Evolutionary conservation across 2,329 filamentous ascomycete species (phyloP).

Genomic region (Furcasterigmium furcatum): DNA sequence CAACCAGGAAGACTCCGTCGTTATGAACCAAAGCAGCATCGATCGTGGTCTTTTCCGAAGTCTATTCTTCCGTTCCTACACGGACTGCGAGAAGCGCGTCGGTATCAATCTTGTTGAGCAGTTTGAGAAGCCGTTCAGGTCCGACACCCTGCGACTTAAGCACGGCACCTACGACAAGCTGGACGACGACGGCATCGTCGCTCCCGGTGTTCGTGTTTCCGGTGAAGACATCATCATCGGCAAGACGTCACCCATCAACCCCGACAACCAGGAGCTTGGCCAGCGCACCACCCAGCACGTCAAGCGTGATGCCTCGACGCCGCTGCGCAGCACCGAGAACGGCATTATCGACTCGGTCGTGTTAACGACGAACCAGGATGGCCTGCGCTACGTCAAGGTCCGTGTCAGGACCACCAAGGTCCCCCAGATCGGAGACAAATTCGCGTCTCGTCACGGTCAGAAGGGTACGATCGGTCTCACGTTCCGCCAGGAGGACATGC

Average conservation of each 20-base stretch:
- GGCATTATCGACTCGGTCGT: slow-evolving; percentile 94
- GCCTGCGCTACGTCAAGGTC: slow-evolving; percentile 94
- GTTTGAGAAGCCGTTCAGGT: slow-evolving; percentile 91
- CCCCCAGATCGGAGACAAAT: slow-evolving; percentile 98
- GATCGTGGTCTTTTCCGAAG: slow-evolving; percentile 96
- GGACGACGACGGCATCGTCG: slow-evolving; percentile 92
- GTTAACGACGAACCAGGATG: slow-evolving; percentile 91
- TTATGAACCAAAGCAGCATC: slow-evolving; percentile 99
- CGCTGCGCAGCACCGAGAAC: slow-evolving; percentile 90
- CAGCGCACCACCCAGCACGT: slow-evolving; percentile 87
- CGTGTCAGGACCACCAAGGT: slow-evolving; percentile 96
- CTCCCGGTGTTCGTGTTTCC: slow-evolving; percentile 89
- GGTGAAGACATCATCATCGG: slow-evolving; percentile 99
- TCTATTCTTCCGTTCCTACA: slow-evolving; percentile 96
- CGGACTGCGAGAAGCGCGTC: slow-evolving; percentile 93
- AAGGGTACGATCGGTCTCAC: slow-evolving; percentile 99
- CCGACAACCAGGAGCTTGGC: slow-evolving; percentile 89
- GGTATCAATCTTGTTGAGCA: slow-evolving; percentile 89
- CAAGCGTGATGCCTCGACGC: slow-evolving; percentile 94
- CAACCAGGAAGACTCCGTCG: slow-evolving; percentile 99
- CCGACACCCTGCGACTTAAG: slow-evolving; percentile 87
- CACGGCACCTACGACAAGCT: slow-evolving; percentile 97
- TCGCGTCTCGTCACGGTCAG: slow-evolving; percentile 97
- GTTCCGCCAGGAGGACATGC: slow-evolving; percentile 98
- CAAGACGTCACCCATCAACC: slow-evolving; percentile 92